A percentile compares a stretch with the other conserved stretches of the same genome.
Conservation (phyloP, 2,329 filamentous ascomycete genomes). For the Pseudogymnoascus sp. region DNA sequence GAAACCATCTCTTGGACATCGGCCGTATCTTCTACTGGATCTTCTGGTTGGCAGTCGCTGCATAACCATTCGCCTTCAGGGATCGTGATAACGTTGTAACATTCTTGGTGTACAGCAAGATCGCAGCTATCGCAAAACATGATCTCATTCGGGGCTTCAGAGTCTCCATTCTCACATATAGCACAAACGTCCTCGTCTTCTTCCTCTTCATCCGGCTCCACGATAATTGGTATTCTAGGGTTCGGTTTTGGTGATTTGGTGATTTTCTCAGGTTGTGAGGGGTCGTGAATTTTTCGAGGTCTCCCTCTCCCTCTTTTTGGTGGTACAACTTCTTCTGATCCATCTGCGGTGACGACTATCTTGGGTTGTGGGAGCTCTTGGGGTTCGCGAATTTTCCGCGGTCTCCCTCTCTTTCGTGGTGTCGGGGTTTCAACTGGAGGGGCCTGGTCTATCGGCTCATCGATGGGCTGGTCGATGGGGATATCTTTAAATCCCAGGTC, state of each 20-base stretch:
- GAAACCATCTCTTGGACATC: constrained; percentile 28
- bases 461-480: constrained; percentile 19
- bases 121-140: constrained; percentile 58
- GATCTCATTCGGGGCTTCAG: constrained; percentile 51
- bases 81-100: constrained; percentile 48
- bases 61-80: constrained; percentile 59
- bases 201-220: background rate
- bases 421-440: background rate
- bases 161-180: constrained; percentile 50
- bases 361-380: background rate
- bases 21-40: constrained; percentile 37
- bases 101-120: constrained; percentile 53
- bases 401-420: background rate
- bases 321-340: background rate
- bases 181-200: constrained; percentile 46
- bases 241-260: background rate
- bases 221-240: background rate
- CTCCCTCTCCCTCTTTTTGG: constrained; percentile 12
- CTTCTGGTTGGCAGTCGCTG: constrained; percentile 37
- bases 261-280: constrained; percentile 10
- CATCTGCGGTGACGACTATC: background rate
- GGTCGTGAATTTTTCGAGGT: constrained; percentile 3
- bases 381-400: background rate
- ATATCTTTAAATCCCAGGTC: constrained; percentile 43
- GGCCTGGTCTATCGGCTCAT: constrained; percentile 19